Conservation (phyloP, 768 basidiomycete species). For the Candolleomyces eurysporus region DNA sequence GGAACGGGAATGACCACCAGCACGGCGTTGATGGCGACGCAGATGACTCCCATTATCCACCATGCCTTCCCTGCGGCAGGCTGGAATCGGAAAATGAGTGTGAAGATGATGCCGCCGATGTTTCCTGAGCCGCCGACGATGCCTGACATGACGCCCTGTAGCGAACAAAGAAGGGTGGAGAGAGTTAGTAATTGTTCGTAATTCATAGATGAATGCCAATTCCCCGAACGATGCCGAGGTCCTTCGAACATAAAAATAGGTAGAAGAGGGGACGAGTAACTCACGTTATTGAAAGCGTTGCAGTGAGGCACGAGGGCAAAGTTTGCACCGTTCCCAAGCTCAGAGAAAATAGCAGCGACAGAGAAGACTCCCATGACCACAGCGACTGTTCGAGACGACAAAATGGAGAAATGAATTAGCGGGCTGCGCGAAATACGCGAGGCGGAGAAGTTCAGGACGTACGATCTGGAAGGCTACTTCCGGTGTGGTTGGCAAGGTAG, state of each 20-base stretch:
- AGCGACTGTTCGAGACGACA: conserved; percentile 20
- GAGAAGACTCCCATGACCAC: conserved; percentile 40
- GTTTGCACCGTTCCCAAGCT: conserved; percentile 14
- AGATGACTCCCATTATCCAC: conserved; percentile 45
- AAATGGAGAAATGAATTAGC: neutral
- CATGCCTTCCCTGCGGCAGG: conserved; percentile 39
- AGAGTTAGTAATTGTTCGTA: neutral
- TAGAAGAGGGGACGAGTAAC: neutral
- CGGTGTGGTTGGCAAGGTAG: conserved; percentile 28
- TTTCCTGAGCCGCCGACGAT: conserved; percentile 37
- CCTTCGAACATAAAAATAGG: neutral
- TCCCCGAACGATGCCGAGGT: too few relatives aligned
- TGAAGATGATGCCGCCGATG: conserved; percentile 46
- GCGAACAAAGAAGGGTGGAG: neutral
- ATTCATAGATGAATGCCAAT: too few relatives aligned
- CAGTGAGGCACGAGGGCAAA: conserved; percentile 14
- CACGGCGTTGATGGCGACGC: conserved; percentile 28
- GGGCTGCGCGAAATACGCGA: neutral
- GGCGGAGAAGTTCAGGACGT: conserved; percentile 10
- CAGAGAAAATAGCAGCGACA: conserved; percentile 24
- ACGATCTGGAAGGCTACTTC: conserved; percentile 32
- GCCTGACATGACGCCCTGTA: conserved; percentile 33
- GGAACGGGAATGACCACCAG: conserved; percentile 26
- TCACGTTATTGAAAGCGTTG: conserved; percentile 13
- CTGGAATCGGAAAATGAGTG: conserved; percentile 48